Conservation (phyloP, 257 asterid genomes). For the Solanum clarkiae region DNA sequence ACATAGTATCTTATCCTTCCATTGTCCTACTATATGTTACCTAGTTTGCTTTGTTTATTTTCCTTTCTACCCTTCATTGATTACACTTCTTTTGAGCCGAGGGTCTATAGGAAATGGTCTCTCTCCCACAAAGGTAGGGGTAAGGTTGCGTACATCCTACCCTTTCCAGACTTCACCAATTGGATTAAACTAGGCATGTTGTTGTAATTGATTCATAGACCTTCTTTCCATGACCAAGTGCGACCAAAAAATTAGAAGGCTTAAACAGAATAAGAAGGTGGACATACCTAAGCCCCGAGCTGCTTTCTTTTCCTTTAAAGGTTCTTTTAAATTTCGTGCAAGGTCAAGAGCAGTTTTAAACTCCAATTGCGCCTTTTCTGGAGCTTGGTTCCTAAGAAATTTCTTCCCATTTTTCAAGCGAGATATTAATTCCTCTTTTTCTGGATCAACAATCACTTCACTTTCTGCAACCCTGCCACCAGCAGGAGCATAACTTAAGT, state of each 20-base stretch:
- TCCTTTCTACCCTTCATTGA: background rate
- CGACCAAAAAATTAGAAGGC: background rate
- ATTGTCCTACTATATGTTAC: background rate
- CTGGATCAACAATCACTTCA: conserved; percentile 83
- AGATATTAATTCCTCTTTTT: conserved; percentile 62
- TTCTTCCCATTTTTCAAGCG: conserved; percentile 77
- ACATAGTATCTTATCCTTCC: background rate
- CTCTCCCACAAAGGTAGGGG: background rate
- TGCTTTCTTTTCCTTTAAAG: conserved; percentile 93
- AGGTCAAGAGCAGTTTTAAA: conserved; percentile 80
- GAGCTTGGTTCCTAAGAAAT: conserved; percentile 75
- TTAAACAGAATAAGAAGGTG: background rate
- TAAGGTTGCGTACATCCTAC: background rate
- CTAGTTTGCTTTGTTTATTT: background rate
- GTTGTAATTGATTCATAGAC: background rate
- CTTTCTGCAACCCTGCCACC: conserved; percentile 61
- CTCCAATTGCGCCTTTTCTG: conserved; percentile 65
- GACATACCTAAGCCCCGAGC: conserved; percentile 89
- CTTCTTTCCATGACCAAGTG: background rate
- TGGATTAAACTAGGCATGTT: background rate
- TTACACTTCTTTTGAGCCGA: background rate
- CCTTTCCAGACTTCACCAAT: no score
- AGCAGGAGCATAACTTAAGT: conserved; percentile 86
- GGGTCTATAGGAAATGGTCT: background rate
- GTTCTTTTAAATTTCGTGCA: conserved; percentile 67